Conservation (phyloP, 2,329 filamentous ascomycete genomes). For the Aureobasidium sp. region DNA sequence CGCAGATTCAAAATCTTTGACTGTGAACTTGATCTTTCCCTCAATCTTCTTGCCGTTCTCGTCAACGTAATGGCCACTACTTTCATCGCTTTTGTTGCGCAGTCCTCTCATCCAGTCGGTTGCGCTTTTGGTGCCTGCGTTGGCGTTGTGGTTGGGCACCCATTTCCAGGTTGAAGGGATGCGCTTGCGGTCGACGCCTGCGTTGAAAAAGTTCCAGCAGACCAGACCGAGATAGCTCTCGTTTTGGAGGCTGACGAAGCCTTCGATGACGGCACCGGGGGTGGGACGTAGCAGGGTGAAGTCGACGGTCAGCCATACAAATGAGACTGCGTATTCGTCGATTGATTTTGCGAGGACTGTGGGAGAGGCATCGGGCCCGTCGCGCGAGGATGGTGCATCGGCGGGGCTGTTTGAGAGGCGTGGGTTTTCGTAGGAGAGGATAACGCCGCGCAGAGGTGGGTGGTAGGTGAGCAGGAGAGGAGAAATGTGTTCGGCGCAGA, state of each 20-base stretch:
- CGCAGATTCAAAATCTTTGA: conserved; percentile 77
- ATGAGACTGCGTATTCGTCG: conserved; percentile 79
- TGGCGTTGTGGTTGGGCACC: conserved; percentile 49
- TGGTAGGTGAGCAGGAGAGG: conserved; percentile 72
- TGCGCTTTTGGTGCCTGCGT: conserved; percentile 7
- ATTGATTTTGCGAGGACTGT: conserved; percentile 40
- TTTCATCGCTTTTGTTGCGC: conserved; percentile 35
- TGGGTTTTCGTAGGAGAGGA: conserved; percentile 65
- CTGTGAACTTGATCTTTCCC: conserved; percentile 65
- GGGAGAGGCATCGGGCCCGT: conserved; percentile 25
- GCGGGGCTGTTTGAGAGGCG: conserved; percentile 52
- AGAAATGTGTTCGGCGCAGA: conserved; percentile 65
- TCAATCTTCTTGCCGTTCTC: conserved; percentile 59
- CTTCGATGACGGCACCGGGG: conserved; percentile 66
- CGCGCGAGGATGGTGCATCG: conserved; percentile 18
- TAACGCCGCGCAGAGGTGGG: conserved; percentile 61
- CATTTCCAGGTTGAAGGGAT: conserved; percentile 76
- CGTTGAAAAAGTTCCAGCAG: conserved; percentile 87
- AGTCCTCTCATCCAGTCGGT: conserved; percentile 12
- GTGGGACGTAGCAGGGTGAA: conserved; percentile 75
- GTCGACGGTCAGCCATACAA: conserved; percentile 81
- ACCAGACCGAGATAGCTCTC: conserved; percentile 83
- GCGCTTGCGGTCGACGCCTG: conserved; percentile 68
- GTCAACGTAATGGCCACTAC: conserved; percentile 69
- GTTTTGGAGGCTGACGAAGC: conserved; percentile 75